Conservation (phyloP, 1,284 basidiomycete species). For the Leccinum glutinopallens region DNA sequence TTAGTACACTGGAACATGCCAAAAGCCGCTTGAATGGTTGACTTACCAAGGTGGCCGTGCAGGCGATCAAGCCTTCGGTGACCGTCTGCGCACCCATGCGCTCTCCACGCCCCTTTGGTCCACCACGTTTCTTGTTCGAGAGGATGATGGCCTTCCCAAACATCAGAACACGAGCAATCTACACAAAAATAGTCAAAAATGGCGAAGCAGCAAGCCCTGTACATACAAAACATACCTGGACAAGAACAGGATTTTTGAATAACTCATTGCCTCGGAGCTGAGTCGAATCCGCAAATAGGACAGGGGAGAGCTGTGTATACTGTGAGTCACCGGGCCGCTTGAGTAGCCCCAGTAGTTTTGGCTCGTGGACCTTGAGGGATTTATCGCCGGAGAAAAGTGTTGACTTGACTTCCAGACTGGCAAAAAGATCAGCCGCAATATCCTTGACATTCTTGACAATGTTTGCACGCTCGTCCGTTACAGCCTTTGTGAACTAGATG, state of each 20-base stretch:
- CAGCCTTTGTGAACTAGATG: conserved; percentile 7
- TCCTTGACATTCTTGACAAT: conserved; percentile 15
- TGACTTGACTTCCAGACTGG: conserved; percentile 3
- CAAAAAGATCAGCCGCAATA: not conserved
- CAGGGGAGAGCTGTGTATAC: conserved; percentile 7
- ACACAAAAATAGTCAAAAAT: not conserved
- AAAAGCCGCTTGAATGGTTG: not conserved
- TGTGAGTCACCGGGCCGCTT: conserved; percentile 3
- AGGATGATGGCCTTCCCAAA: conserved; percentile 14
- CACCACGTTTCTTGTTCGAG: conserved; percentile 10
- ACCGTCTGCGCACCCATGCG: conserved; percentile 10
- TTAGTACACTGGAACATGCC: not conserved
- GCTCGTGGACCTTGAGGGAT: conserved; percentile 2
- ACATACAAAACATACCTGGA: conserved; percentile 1
- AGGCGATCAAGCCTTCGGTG: conserved; percentile 15
- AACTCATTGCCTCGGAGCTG: not conserved
- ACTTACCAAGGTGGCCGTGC: conserved; percentile 12
- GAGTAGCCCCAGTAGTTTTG: conserved; percentile 4
- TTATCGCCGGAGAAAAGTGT: conserved; percentile 3
- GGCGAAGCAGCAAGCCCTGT: not conserved
- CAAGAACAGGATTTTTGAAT: conserved; percentile 1
- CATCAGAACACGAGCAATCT: conserved; percentile 10
- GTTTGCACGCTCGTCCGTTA: conserved; percentile 4
- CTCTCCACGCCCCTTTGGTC: conserved; percentile 8
- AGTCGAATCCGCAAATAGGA: conserved; percentile 2